Conservation (phyloP, 1,284 basidiomycete genomes). For the Apiotrichum akiyoshidainum region DNA sequence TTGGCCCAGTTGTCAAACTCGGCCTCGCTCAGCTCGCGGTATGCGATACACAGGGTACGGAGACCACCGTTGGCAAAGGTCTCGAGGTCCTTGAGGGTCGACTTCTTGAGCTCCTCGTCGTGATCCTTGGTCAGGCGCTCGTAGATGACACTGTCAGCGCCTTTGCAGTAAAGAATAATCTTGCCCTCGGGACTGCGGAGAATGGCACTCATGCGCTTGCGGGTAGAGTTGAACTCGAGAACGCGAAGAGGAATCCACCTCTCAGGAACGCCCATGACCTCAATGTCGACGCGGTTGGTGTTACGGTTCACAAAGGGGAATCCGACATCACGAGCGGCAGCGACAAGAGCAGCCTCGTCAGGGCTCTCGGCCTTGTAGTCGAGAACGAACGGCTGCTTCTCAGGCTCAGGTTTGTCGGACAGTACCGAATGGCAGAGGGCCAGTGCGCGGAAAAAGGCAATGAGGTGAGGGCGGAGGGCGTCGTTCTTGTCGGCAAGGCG, state of each 20-base stretch:
- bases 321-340: conserved; percentile 84
- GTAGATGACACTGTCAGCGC: conserved; percentile 95
- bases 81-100: conserved; percentile 84
- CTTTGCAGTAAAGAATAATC: conserved; percentile 86
- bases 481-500: conserved; percentile 65
- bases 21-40: conserved; percentile 71
- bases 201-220: conserved; percentile 91
- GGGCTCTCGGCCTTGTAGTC: conserved; percentile 90
- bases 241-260: conserved; percentile 73
- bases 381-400: conserved; percentile 63
- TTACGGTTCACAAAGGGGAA: conserved; percentile 82
- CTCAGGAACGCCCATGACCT: conserved; percentile 85
- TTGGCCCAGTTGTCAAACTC: conserved; percentile 81
- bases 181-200: conserved; percentile 77
- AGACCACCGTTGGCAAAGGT: conserved; percentile 88
- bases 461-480: conserved; percentile 65
- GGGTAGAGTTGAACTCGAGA: conserved; percentile 87
- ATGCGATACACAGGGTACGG: conserved; percentile 86
- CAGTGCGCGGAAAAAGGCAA: conserved; percentile 85
- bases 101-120: conserved; percentile 68
- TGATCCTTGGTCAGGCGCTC: conserved; percentile 72
- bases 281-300: conserved; percentile 76
- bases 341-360: conserved; percentile 91
- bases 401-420: conserved; percentile 63
- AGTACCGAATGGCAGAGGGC: conserved; percentile 90